These are phyloP conservation scores for Zygnema cylindricum DNA, from an alignment of 139 green algal genomes.

Conservation along the genomic window DNA sequence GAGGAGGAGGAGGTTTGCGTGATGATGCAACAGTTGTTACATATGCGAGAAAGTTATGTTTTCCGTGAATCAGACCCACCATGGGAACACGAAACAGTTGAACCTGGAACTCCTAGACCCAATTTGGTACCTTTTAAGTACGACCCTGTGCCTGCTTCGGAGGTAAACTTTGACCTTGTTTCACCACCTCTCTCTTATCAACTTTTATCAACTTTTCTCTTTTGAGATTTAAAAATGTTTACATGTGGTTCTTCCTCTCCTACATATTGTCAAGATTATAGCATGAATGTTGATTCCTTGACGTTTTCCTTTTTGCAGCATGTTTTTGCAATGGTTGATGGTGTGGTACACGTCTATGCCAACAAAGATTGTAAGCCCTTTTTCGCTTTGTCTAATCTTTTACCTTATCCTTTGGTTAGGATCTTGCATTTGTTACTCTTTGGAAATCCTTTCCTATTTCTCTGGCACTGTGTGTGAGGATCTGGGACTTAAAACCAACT, in stretches of 20 bases:
- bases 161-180: constrained; percentile 34
- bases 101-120: constrained; percentile 7
- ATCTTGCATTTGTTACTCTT: neutral
- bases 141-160: constrained; percentile 22
- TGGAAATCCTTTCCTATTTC: neutral
- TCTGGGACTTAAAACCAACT: no score
- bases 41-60: constrained; percentile 87
- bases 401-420: neutral
- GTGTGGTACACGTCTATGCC: constrained; percentile 85
- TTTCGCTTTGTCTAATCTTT: neutral
- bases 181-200: constrained; percentile 16
- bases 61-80: constrained; percentile 69
- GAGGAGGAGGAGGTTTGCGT: constrained; percentile 85
- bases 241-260: neutral
- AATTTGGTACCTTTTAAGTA: constrained; percentile 59
- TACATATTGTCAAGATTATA: neutral
- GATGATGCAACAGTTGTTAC: constrained; percentile 85
- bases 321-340: constrained; percentile 84
- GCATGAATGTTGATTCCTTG: neutral
- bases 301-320: constrained; percentile 49
- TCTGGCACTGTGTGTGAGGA: neutral
- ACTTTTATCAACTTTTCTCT: constrained; percentile 11
- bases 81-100: constrained; percentile 33
- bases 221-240: neutral
- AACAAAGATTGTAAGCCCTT: constrained; percentile 38